Percentiles rank a stretch among this genome's conserved stretches.
phyloP scores from a whole-genome alignment of 2,329 filamentous ascomycete species.

The Sporothrix brunneoviolacea region DNA sequence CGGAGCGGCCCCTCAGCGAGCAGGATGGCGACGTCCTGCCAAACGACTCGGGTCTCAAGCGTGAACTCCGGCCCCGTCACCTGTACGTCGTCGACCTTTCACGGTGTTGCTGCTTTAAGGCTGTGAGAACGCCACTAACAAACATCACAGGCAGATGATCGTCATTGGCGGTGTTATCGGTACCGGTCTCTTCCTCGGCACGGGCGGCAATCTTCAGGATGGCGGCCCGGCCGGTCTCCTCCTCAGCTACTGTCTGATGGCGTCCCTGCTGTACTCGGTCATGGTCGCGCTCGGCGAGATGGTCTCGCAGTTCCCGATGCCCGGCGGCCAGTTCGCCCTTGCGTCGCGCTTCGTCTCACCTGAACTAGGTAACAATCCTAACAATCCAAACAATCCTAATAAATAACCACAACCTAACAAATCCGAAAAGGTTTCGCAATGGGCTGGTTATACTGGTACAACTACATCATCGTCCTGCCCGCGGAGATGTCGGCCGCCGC shows the following conservation, averaged over 20 bases:
- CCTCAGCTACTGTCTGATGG: constrained; percentile 2
- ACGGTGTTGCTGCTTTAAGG: too few species aligned
- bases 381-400: too few species aligned
- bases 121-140: too few species aligned
- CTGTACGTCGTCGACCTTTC: too few species aligned
- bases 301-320: too few species aligned
- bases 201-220: constrained; percentile 2
- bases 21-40: too few species aligned
- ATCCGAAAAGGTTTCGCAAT: too few species aligned
- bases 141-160: constrained; percentile 11
- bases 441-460: constrained; percentile 46
- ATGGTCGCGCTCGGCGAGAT: constrained; percentile 8
- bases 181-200: constrained; percentile 8
- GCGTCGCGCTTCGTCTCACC: constrained; percentile 33
- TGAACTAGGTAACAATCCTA: constrained; percentile 35
- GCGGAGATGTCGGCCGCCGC: constrained; percentile 11
- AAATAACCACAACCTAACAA: too few species aligned
- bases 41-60: too few species aligned
- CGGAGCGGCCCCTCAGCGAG: too few species aligned
- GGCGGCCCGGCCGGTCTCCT: constrained; percentile 10
- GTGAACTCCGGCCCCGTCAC: too few species aligned
- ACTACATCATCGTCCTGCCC: constrained; percentile 35
- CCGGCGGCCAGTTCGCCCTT: constrained; percentile 5
- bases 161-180: constrained; percentile 9
- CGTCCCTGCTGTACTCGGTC: constrained; percentile 7